Conservation (phyloP, 2,329 filamentous ascomycete species). For the Xylariaceae sp. region DNA sequence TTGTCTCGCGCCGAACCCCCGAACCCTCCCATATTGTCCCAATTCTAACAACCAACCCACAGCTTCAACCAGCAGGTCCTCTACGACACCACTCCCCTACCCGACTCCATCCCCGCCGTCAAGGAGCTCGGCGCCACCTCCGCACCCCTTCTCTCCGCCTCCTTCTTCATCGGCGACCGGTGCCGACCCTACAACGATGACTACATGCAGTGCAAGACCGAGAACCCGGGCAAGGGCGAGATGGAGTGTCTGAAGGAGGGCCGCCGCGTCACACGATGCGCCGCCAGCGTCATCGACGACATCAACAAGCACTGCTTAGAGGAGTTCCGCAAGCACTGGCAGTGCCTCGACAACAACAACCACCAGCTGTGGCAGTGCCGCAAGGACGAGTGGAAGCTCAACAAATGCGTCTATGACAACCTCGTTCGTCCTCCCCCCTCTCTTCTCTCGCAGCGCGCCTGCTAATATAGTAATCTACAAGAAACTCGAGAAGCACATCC, state of each 20-base stretch:
- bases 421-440: slow-evolving; percentile 55
- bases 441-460: not conserved
- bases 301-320: slow-evolving; percentile 92
- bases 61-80: slow-evolving; percentile 95
- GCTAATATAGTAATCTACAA: slow-evolving; percentile 34
- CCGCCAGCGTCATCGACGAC: slow-evolving; percentile 89
- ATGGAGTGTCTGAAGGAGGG: slow-evolving; percentile 95
- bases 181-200: slow-evolving; percentile 97
- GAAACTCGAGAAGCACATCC: slow-evolving; percentile 80
- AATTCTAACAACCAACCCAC: slow-evolving; percentile 19
- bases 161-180: slow-evolving; percentile 95
- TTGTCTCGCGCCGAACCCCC: slow-evolving; percentile 5
- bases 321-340: slow-evolving; percentile 91
- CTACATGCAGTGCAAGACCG: slow-evolving; percentile 99
- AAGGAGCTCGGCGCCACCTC: slow-evolving; percentile 91
- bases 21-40: not conserved
- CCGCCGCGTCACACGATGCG: slow-evolving; percentile 92
- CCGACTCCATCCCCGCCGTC: slow-evolving; percentile 86
- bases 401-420: slow-evolving; percentile 94
- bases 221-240: slow-evolving; percentile 87
- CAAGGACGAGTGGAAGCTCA: slow-evolving; percentile 81
- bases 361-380: slow-evolving; percentile 97
- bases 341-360: slow-evolving; percentile 95
- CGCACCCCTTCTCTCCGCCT: slow-evolving; percentile 84
- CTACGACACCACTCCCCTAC: slow-evolving; percentile 93